Evolutionary conservation across 768 basidiomycete genomes (phyloP).

Genomic region (Calocera viscosa): DNA sequence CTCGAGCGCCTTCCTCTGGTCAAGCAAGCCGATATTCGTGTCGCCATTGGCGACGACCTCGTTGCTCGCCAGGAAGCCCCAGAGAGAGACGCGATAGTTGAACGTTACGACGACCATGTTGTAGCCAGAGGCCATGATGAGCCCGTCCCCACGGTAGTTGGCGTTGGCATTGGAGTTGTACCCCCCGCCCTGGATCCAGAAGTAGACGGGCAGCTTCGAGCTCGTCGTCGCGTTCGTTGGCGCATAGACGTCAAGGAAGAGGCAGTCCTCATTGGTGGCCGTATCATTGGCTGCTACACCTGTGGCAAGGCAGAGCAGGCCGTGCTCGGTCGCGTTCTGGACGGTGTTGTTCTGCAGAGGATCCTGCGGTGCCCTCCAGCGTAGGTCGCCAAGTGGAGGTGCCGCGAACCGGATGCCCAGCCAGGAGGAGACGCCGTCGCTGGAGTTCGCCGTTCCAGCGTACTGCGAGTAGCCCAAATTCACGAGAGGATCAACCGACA

Average conservation of each 20-base stretch:
- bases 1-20: background rate
- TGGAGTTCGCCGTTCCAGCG: slow-evolving; percentile 30
- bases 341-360: background rate
- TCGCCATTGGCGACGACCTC: background rate
- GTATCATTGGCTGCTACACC: background rate
- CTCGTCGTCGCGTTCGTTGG: slow-evolving; percentile 11
- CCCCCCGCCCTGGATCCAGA: slow-evolving; percentile 17
- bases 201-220: slow-evolving; percentile 16
- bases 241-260: slow-evolving; percentile 17
- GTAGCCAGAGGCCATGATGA: slow-evolving; percentile 11
- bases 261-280: slow-evolving; percentile 12
- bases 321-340: background rate
- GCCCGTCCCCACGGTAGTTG: slow-evolving; percentile 13
- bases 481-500: slow-evolving; percentile 21
- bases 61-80: background rate
- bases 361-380: background rate
- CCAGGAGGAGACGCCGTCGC: slow-evolving; percentile 29
- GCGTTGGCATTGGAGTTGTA: slow-evolving; percentile 10
- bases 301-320: background rate
- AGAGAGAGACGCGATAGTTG: slow-evolving; percentile 15
- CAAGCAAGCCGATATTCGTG: background rate
- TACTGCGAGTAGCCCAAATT: slow-evolving; percentile 38
- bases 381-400: slow-evolving; percentile 32
- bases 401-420: slow-evolving; percentile 40
- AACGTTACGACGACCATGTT: slow-evolving; percentile 16